Conservation (phyloP, 192 early-diverging fungal genomes). For the Podila clonocystis region DNA sequence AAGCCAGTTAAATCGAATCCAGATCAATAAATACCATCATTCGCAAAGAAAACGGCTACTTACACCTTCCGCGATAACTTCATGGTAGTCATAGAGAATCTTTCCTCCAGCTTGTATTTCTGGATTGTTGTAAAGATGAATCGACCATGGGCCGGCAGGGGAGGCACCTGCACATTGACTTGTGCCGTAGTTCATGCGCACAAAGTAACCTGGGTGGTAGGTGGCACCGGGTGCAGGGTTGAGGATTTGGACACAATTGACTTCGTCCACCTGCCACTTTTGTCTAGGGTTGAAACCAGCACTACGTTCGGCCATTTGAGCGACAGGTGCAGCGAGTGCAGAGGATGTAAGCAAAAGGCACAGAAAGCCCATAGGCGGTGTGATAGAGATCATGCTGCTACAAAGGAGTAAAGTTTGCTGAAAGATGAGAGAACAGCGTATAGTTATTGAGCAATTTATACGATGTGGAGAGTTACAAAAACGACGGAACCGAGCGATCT, state of each 20-base stretch:
- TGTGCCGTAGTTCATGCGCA: slow-evolving; percentile 26
- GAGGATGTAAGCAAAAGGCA: slow-evolving; percentile 4
- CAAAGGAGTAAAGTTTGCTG: neutral
- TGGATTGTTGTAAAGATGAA: slow-evolving; percentile 41
- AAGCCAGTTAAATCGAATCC: too few species aligned
- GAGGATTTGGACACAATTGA: slow-evolving; percentile 33
- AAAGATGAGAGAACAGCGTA: neutral
- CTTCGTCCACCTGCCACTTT: slow-evolving; percentile 37
- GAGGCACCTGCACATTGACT: slow-evolving; percentile 10
- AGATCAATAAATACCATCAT: too few species aligned
- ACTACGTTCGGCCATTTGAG: slow-evolving; percentile 3
- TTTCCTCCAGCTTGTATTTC: slow-evolving; percentile 11
- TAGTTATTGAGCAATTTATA: too few species aligned
- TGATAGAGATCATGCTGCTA: slow-evolving; percentile 8
- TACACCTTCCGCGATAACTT: slow-evolving; percentile 38
- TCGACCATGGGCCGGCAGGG: slow-evolving; percentile 18
- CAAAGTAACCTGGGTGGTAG: slow-evolving; percentile 26
- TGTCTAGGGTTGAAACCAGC: slow-evolving; percentile 20
- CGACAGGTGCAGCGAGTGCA: neutral
- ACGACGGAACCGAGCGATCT: too few species aligned
- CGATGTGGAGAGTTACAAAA: too few species aligned
- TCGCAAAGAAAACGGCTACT: neutral
- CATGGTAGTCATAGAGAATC: slow-evolving; percentile 25
- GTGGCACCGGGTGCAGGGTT: slow-evolving; percentile 29
- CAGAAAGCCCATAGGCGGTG: slow-evolving; percentile 10